Evolutionary conservation across 371 early-diverging fungal genomes (phyloP), one percentile per base, ranked within the genome.

Genomic region (Mucor velutinosus): DNA sequence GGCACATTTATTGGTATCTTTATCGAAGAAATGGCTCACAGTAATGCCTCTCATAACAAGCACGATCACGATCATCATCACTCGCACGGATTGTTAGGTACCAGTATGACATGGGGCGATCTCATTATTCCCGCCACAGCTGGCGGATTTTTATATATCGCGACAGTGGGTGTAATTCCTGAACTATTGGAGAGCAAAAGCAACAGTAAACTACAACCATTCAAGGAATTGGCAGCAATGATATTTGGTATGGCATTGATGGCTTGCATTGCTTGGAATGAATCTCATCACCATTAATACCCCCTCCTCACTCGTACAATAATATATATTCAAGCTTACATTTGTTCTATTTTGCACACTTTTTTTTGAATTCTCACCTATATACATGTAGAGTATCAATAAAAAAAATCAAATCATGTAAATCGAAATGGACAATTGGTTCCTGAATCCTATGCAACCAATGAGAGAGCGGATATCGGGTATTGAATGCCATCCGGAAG

Each of bases 141-240:
- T 0, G 96, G 96, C 57, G 95, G 94, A 4, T 94, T 95, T 69
- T 72, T 95, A 47, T 95, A 95, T 69, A 94, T 94, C 67, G 94
- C 94, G 19, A 93, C 94, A 0, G 94, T 92, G 12, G 93, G 93
- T 32, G 93, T 95, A 2, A 87, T 95, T 29, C 95, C 96, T 0
- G 95, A 95, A 70, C 78, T 95, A 45, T 67, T 94, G 53, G 85
- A 89, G 65, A 87, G 89, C 19, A 80, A 86, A 21, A 83, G 87
- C 17, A 83, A 87, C 49, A 72, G 83, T 0, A 74, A 73, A 10
- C 72, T 75, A 10, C 89, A 89, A 68, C 83, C 86, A 32, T 69
- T 75, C 8, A 78, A 78, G 3, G 90, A 90, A 66, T 80, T 90
- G 59, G 58, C 74, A 14, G 86, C 88, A 21, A 88, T 90, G 89